Evolutionary conservation across 768 basidiomycete genomes (phyloP).

Genomic region (Rhizopogon vulgaris): DNA sequence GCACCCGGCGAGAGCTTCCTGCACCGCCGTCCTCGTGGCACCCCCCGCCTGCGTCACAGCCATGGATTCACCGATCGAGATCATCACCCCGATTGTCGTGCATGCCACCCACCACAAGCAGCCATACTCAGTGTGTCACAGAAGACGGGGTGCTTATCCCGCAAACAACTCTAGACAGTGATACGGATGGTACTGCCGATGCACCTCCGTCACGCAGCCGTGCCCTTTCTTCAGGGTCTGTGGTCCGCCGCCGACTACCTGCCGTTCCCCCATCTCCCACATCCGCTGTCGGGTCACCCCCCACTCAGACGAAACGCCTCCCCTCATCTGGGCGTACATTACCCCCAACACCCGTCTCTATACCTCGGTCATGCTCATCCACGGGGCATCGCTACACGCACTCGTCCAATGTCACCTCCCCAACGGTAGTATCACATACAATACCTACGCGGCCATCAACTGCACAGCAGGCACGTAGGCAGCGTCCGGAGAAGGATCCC

Average conservation of each 20-base stretch:
- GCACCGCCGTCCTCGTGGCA: slow-evolving; percentile 25
- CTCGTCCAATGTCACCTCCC: slow-evolving; percentile 7
- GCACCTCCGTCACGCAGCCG: slow-evolving; percentile 11
- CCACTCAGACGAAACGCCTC: slow-evolving; percentile 6
- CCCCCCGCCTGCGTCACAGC: slow-evolving; percentile 23
- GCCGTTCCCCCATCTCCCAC: slow-evolving; percentile 23
- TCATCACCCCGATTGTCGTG: slow-evolving; percentile 30
- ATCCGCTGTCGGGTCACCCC: slow-evolving; percentile 9
- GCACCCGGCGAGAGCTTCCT: slow-evolving; percentile 20
- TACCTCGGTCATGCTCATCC: slow-evolving; percentile 12
- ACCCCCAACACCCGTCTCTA: slow-evolving; percentile 32
- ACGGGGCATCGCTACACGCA: slow-evolving; percentile 15
- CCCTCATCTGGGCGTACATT: slow-evolving; percentile 29
- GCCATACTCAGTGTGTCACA: background rate
- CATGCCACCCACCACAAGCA: slow-evolving; percentile 2
- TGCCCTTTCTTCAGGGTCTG: slow-evolving; percentile 12
- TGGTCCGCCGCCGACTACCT: slow-evolving; percentile 24
- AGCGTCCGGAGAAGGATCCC: slow-evolving; percentile 22
- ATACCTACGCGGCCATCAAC: slow-evolving; percentile 7
- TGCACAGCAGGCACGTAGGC: slow-evolving; percentile 8
- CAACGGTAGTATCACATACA: background rate
- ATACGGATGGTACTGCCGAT: slow-evolving; percentile 4
- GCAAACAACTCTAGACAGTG: slow-evolving; percentile 11
- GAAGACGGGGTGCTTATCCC: slow-evolving; percentile 11
- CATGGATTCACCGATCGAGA: slow-evolving; percentile 27